phyloP scores from a whole-genome alignment of 306 rosid species.

The Oxytropis ochrocephala region DNA sequence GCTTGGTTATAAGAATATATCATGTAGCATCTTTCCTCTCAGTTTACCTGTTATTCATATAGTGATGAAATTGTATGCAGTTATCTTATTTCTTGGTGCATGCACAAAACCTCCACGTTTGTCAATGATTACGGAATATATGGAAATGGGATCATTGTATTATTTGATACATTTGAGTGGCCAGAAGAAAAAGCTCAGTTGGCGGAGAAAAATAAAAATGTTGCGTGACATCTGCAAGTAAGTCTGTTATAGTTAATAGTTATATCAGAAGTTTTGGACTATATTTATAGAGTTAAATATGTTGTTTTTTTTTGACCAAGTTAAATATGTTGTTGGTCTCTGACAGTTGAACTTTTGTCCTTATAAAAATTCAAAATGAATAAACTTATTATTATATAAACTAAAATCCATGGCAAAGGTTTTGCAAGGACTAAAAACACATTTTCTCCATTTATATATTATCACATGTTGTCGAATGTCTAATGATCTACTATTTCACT shows the following conservation, averaged over 20 bases:
- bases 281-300: not conserved
- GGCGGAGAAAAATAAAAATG: constrained; percentile 88
- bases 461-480: not conserved
- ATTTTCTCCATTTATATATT: not conserved
- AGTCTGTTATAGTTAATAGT: too few species aligned
- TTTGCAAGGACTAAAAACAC: too few species aligned
- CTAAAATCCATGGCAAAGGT: too few species aligned
- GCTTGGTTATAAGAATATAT: not conserved
- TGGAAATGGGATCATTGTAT: constrained; percentile 96
- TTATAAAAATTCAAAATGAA: too few species aligned
- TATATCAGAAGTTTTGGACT: not conserved
- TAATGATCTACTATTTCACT: not conserved
- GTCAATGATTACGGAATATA: constrained; percentile 95
- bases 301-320: too few species aligned
- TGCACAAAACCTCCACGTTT: constrained; percentile 96
- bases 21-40: constrained; percentile 10
- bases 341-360: too few species aligned
- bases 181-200: constrained; percentile 85
- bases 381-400: too few species aligned
- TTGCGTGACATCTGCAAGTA: constrained; percentile 94
- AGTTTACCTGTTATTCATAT: constrained; percentile 13
- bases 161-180: constrained; percentile 88
- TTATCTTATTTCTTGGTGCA: constrained; percentile 96
- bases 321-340: too few species aligned
- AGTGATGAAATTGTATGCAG: constrained; percentile 51